phyloP scores from a whole-genome alignment of 352 stramenopile species.

The Globisporangium barbulae region DNA sequence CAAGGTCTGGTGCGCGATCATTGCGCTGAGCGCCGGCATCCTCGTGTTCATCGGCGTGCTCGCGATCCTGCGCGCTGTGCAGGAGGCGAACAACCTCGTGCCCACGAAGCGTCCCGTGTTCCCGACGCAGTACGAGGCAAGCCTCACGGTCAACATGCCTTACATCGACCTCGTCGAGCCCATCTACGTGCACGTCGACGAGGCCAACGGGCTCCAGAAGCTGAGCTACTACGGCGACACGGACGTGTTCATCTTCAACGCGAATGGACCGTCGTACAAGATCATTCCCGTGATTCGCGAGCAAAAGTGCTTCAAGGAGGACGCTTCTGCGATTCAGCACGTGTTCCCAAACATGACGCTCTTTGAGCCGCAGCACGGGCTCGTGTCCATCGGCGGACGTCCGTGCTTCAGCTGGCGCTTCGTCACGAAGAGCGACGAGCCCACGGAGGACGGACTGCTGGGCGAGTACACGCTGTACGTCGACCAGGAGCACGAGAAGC shows the following conservation, averaged over 20 bases:
- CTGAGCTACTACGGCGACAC: slow-evolving; percentile 88
- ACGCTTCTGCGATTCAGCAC: slow-evolving; percentile 61
- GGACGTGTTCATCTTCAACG: slow-evolving; percentile 88
- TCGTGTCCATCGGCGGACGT: slow-evolving; percentile 65
- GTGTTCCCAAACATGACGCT: slow-evolving; percentile 82
- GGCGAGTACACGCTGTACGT: slow-evolving; percentile 89
- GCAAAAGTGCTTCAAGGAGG: slow-evolving; percentile 73
- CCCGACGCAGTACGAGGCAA: slow-evolving; percentile 85
- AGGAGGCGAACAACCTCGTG: slow-evolving; percentile 69
- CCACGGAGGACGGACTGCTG: slow-evolving; percentile 58
- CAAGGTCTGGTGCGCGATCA: slow-evolving; percentile 82
- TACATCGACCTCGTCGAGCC: slow-evolving; percentile 89
- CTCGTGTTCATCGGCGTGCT: slow-evolving; percentile 79
- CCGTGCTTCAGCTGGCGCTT: slow-evolving; percentile 85
- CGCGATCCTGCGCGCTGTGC: slow-evolving; percentile 77
- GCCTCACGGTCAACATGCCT: slow-evolving; percentile 84
- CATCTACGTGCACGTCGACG: slow-evolving; percentile 83
- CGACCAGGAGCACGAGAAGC: slow-evolving; percentile 63
- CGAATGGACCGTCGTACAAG: slow-evolving; percentile 68
- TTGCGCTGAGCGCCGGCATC: slow-evolving; percentile 69
- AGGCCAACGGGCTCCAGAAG: slow-evolving; percentile 68
- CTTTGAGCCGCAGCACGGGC: slow-evolving; percentile 84
- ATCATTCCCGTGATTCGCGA: slow-evolving; percentile 78
- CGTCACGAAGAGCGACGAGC: slow-evolving; percentile 47
- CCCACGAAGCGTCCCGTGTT: slow-evolving; percentile 72